These are phyloP conservation scores for Hyaloscypha variabilis DNA, from an alignment of 495 filamentous ascomycete genomes.

Conservation along the genomic window DNA sequence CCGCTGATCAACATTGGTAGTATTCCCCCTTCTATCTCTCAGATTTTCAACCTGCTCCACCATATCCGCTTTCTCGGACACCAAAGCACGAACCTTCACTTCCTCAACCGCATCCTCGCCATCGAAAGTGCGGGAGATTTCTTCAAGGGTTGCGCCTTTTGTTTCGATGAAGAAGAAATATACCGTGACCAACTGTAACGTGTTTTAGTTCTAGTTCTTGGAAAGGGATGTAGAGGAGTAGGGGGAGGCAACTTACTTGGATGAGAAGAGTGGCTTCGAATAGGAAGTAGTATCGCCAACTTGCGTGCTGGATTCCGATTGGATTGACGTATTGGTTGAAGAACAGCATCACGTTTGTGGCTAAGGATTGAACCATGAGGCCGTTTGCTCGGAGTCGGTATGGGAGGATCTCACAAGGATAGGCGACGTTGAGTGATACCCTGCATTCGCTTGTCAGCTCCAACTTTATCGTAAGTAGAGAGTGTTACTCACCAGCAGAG, in stretches of 20 bases:
- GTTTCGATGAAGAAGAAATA: conserved; percentile 71
- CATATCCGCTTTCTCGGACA: conserved; percentile 2
- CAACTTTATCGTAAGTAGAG: neutral
- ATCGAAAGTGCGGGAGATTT: conserved; percentile 42
- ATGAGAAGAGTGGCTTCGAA: conserved; percentile 1
- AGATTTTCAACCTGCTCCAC: conserved; percentile 8
- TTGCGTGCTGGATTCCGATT: conserved; percentile 36
- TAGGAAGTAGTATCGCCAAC: conserved; percentile 44
- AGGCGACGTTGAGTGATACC: conserved; percentile 53
- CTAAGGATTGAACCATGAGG: conserved; percentile 1
- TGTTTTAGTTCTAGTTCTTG: neutral
- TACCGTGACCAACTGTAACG: conserved; percentile 38
- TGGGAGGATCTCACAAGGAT: conserved; percentile 38
- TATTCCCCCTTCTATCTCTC: conserved; percentile 1
- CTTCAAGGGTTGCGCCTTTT: conserved; percentile 53
- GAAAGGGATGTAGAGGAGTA: too few relatives aligned
- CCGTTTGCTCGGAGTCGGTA: conserved; percentile 35
- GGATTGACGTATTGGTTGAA: conserved; percentile 47
- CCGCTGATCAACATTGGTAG: neutral
- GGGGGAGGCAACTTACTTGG: conserved; percentile 9
- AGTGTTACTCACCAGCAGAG: neutral
- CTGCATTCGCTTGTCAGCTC: neutral
- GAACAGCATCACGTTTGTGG: neutral
- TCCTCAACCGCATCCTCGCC: conserved; percentile 8
- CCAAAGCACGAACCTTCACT: conserved; percentile 3